Conservation (phyloP, 2,329 filamentous ascomycete genomes). For the Monilinia laxa region DNA sequence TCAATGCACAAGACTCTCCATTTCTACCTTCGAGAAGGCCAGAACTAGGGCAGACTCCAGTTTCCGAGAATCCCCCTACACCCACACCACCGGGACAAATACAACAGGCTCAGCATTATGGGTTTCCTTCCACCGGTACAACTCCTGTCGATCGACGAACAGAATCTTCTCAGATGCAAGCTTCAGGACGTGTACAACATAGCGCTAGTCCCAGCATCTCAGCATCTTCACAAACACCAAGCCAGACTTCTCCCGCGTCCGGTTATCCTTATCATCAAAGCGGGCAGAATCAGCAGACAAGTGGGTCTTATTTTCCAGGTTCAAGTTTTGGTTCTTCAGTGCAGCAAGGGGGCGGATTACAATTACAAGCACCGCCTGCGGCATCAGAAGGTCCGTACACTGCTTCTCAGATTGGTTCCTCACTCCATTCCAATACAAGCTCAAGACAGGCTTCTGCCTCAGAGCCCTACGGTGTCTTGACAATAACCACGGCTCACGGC, state of each 20-base stretch:
- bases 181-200: conserved; percentile 42
- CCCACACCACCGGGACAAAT: conserved; percentile 39
- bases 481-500: conserved; percentile 50
- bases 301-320: conserved; percentile 37
- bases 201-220: conserved; percentile 50
- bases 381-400: conserved; percentile 41
- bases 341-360: conserved; percentile 38
- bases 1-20: conserved; percentile 50
- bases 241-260: conserved; percentile 43
- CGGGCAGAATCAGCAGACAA: conserved; percentile 30
- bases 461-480: conserved; percentile 41
- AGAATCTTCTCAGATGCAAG: conserved; percentile 42
- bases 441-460: conserved; percentile 39
- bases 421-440: conserved; percentile 36
- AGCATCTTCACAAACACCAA: conserved; percentile 48
- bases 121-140: conserved; percentile 45
- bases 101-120: conserved; percentile 34
- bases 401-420: conserved; percentile 36
- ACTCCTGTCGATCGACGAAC: conserved; percentile 40
- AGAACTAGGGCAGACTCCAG: conserved; percentile 43
- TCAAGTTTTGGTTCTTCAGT: conserved; percentile 35
- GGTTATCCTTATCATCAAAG: conserved; percentile 33
- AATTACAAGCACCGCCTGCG: conserved; percentile 37
- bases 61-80: conserved; percentile 47
- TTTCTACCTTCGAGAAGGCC: conserved; percentile 47